Evolutionary conservation across 768 basidiomycete species (phyloP).

Genomic region (Rhodotorula toruloides): DNA sequence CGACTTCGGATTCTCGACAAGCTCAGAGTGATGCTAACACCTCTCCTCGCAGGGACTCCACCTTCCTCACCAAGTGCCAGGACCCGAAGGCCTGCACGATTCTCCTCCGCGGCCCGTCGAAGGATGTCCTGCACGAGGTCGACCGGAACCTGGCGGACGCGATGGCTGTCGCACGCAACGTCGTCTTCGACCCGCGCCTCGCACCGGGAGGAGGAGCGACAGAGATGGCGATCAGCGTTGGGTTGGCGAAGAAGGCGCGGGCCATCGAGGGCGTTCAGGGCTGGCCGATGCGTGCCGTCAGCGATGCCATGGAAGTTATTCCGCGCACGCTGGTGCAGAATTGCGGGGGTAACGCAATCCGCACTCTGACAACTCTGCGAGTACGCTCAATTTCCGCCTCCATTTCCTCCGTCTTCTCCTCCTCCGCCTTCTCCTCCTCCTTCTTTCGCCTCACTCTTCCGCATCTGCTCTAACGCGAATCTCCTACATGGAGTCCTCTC

Average conservation of each 20-base stretch:
- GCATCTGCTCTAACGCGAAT: too few relatives aligned
- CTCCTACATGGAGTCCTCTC: too few relatives aligned
- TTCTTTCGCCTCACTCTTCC: neutral
- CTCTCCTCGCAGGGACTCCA: constrained; percentile 67
- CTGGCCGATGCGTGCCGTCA: constrained; percentile 85
- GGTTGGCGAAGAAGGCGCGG: constrained; percentile 65
- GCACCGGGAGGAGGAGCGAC: constrained; percentile 94
- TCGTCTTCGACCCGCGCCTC: constrained; percentile 89
- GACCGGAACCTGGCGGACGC: constrained; percentile 96
- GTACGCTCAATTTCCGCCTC: constrained; percentile 54
- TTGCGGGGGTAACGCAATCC: constrained; percentile 87
- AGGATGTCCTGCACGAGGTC: constrained; percentile 96
- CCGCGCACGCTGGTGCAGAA: constrained; percentile 93
- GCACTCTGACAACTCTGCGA: constrained; percentile 85
- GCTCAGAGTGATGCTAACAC: too few relatives aligned
- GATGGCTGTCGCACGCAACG: constrained; percentile 94
- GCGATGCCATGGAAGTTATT: constrained; percentile 95
- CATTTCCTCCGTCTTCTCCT: too few relatives aligned
- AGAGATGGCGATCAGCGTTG: constrained; percentile 94
- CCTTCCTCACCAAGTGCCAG: constrained; percentile 87
- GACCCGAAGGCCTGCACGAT: constrained; percentile 96
- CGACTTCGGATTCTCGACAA: too few relatives aligned
- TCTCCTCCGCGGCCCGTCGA: constrained; percentile 92
- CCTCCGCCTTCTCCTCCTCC: neutral
- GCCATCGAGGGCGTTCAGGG: constrained; percentile 80